A percentile compares a stretch with the other conserved stretches of the same genome.
Conservation (phyloP, 192 early-diverging fungal genomes). For the Mortierella claussenii region DNA sequence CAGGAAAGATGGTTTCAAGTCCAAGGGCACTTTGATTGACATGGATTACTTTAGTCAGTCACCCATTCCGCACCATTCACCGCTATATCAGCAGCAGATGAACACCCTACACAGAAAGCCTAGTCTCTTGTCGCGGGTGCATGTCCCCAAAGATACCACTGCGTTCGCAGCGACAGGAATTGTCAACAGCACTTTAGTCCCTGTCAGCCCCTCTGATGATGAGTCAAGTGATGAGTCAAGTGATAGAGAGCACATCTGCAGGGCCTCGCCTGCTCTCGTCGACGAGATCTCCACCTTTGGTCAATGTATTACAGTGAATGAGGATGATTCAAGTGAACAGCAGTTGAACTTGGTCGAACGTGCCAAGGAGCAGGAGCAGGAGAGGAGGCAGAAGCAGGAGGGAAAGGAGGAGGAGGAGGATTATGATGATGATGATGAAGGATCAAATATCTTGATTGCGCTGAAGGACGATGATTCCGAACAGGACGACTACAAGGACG, state of each 20-base stretch:
- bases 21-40: background rate
- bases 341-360: background rate
- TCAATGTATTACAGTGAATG: too few species aligned
- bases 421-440: background rate
- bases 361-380: background rate
- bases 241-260: too few species aligned
- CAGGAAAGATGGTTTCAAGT: background rate
- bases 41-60: constrained; percentile 28
- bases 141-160: background rate
- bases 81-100: constrained; percentile 16
- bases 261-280: too few species aligned
- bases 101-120: constrained; percentile 7
- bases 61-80: background rate
- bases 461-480: constrained; percentile 12
- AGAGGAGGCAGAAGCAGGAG: background rate
- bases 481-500: background rate
- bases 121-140: constrained; percentile 15
- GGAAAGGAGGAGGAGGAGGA: background rate
- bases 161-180: background rate
- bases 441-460: constrained; percentile 20
- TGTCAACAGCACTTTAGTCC: background rate
- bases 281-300: too few species aligned
- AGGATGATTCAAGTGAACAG: too few species aligned
- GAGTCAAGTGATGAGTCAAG: background rate
- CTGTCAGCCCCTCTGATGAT: background rate